Percentiles rank a stretch among this genome's conserved stretches.
Conservation (phyloP, 2,329 filamentous ascomycete species). For the Coniochaeta prunicola region DNA sequence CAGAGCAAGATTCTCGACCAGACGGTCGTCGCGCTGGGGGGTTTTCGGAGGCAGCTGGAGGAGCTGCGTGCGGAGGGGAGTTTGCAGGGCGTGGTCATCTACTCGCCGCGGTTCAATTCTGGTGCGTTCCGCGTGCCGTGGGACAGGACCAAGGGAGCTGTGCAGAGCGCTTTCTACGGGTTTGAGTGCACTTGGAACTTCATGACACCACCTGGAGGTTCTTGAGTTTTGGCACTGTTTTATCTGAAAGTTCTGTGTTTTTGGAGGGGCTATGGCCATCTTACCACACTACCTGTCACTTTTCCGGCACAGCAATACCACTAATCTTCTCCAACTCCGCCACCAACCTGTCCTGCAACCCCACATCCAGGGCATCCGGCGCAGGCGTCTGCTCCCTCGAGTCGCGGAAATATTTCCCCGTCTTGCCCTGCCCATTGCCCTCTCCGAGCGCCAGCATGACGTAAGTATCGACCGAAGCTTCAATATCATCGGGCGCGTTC, state of each 20-base stretch:
- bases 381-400: slow-evolving; percentile 18
- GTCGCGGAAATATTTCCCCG: slow-evolving; percentile 31
- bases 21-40: slow-evolving; percentile 10
- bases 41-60: slow-evolving; percentile 10
- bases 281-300: neutral
- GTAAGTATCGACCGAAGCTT: slow-evolving; percentile 38
- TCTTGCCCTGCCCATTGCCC: slow-evolving; percentile 18
- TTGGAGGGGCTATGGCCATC: too few species aligned
- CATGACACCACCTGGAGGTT: neutral
- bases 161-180: neutral
- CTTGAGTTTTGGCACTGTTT: neutral
- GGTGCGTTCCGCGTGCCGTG: slow-evolving; percentile 15
- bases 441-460: slow-evolving; percentile 36
- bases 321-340: slow-evolving; percentile 22
- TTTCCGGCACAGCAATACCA: slow-evolving; percentile 10
- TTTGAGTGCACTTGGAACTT: neutral
- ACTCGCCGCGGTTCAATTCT: slow-evolving; percentile 16
- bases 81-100: slow-evolving; percentile 5
- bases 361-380: slow-evolving; percentile 26
- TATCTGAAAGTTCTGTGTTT: too few species aligned
- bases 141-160: slow-evolving; percentile 8
- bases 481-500: slow-evolving; percentile 37
- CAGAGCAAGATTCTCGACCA: slow-evolving; percentile 9
- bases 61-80: neutral
- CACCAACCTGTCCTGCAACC: slow-evolving; percentile 36